Base-by-base conservation (phyloP, 164 flowering plant species). In the Chimonanthus salicifolius region DNA sequence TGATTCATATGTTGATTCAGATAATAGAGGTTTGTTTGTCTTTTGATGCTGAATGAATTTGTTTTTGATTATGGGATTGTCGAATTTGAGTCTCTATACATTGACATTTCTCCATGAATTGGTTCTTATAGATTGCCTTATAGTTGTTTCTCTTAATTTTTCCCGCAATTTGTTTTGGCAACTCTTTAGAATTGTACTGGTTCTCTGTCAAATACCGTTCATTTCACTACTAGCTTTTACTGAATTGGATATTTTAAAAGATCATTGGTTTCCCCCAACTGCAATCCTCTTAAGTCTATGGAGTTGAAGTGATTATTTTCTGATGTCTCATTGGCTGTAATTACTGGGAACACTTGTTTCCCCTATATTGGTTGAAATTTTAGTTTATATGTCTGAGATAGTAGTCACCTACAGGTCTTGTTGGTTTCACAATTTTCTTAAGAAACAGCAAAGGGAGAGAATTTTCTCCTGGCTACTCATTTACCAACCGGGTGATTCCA, bases 11-110 rank as follows among this genome's bases (percentile, higher is more conserved):
- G 58, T 80, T 47, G 84, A 81, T 74, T 69, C 80, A 11, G 85
- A 85, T 75, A 65, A 67, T 70, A 79, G 77, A 89, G 97, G 98
- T 94, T 49, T 78, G 85, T 71, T 13, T 11, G 7, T 11, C 60
- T 10, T n/a, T 54, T 44, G 8, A 10, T 45, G 43, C 7, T 15
- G 15, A 66, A 43, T 66, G 11, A n/a, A 54, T 10, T 13, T 54
- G 60, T 54, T 54, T 33, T 15, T 4, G 5, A 54, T 54, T 54
- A 5, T 54, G n/a, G 60, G 60, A 6, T 4, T 54, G 60, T 54
- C 60, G 4, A 54, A 3, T 10, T 33, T 33, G 33, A 33, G 3
- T 18, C 20, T 18, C 20, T 11, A 16, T 54, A 10, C 10, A 10
- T 54, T 3, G 60, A 16, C 9, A 54, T 10, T 54, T 63, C 45